A percentile compares a stretch with the other conserved stretches of the same genome.
Conservation (phyloP, 495 filamentous ascomycete genomes). For the Rusavskia elegans region DNA sequence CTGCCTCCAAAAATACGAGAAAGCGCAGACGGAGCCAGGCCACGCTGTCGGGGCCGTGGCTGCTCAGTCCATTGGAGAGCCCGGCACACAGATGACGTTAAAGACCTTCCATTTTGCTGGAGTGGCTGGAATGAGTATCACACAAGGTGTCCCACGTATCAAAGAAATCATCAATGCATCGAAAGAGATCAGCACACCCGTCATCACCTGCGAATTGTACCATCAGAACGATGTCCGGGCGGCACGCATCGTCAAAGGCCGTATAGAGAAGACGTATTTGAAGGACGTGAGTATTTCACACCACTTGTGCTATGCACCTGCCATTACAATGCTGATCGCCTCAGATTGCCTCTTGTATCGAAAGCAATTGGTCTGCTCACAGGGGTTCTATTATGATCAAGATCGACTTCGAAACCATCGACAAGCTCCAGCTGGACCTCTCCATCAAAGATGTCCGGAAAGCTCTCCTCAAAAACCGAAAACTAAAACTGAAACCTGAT, state of each 20-base stretch:
- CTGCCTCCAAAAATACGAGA: conserved; percentile 79
- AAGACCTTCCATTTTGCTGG: conserved; percentile 99
- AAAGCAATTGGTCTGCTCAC: conserved; percentile 67
- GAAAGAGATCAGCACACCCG: conserved; percentile 79
- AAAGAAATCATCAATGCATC: conserved; percentile 99
- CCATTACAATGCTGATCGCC: conserved; percentile 9
- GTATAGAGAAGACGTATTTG: conserved; percentile 79
- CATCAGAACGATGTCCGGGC: conserved; percentile 52
- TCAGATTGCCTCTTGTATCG: conserved; percentile 56
- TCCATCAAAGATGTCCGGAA: conserved; percentile 47
- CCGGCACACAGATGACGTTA: conserved; percentile 97
- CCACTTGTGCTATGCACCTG: conserved; percentile 15
- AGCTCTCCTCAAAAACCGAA: conserved; percentile 61
- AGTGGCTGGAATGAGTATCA: conserved; percentile 98
- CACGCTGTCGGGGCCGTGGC: conserved; percentile 96
- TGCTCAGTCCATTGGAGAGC: conserved; percentile 95
- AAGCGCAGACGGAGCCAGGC: conserved; percentile 77
- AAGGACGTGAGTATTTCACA: conserved; percentile 32
- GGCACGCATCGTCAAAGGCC: conserved; percentile 74
- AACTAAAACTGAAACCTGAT: conserved; percentile 47
- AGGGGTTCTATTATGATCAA: conserved; percentile 56
- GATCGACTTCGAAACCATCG: conserved; percentile 61
- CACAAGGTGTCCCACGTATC: conserved; percentile 95
- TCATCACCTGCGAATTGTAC: conserved; percentile 70
- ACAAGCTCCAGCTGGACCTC: conserved; percentile 64